Base-by-base conservation (phyloP, 331 rosid genomes). In the Quercus tomentella region DNA sequence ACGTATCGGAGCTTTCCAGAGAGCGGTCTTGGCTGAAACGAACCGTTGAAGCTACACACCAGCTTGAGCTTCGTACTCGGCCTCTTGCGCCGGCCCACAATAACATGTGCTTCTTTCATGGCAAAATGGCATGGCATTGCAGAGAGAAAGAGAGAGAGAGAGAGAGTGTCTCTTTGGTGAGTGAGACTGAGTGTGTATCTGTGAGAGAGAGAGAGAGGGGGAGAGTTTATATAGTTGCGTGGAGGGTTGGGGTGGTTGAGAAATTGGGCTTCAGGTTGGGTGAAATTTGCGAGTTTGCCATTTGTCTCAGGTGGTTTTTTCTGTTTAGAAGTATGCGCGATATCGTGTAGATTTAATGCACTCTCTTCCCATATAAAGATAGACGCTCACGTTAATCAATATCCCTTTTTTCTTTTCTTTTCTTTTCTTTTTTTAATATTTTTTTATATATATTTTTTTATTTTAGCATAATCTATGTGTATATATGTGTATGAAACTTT, bases 11-110 rank as follows among this genome's bases (percentile, higher is more conserved):
- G 78, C 62, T 71, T 56, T 4, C 81, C 81, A 9, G 87, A 54
- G 4, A 83, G 84, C 0, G 78, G 75, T 3, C 68, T 49, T 26
- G 62, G 58, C 10, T 17, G 78, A 75, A 79, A 83, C 8, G 65
- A 61, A 74, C 78, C 87, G 5, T 83, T 79, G 52, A 79, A 83
- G 78, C 87, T 63, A 75, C 80, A 70, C 16, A 83, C 65, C 7
- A 83, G 76, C 77, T 79, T 83, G 51, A 79, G 63, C 73, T 69
- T 83, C 17, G 56, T 30, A 28, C 70, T 63, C 20, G 81, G 66
- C 33, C 69, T 75, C 55, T 10, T 70, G 63, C 78, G 81, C 25
- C 78, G 75, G 4, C 60, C 63, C 23, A 70, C 83, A 28, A 16
- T 33, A 28, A 16, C 41, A 22, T 55, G 67, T 20, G 71, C 58